Evolutionary conservation across 192 early-diverging fungal species (phyloP), one percentile per base, ranked within the genome.

Genomic region (Coemansia sp.): DNA sequence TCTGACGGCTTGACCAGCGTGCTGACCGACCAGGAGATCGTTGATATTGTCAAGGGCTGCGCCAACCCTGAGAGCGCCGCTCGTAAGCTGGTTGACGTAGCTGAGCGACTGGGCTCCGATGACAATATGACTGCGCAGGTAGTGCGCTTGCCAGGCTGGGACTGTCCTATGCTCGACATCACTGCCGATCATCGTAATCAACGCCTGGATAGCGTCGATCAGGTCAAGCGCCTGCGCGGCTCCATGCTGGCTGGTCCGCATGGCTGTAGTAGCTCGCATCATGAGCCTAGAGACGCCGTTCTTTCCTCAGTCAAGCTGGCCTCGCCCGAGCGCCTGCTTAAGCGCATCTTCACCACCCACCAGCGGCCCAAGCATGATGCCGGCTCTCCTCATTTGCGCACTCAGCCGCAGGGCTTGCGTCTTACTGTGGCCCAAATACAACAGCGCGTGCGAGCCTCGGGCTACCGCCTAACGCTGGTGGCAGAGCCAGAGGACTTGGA

Each of bases 71-170:
- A 80, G 0, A 53, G 53, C 16, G 86, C 89, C 1, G 89, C 89
- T 2, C 77, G 80, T 59, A 82, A 84, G 67, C 64, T 92, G 3
- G 84, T 91, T 17, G 88, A 90, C 52, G 47, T 84, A 1, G 87
- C 83, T 37, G 91, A 91, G 68, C 86, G 88, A 16, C 66, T 90
- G 33, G 88, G 88, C 19, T 85, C 90, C 2, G 88, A 92, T 59
- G 91, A 92, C 67, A 92, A 92, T 69, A 82, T 85, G 61, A 92
- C 89, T 1, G 79, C 74, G n/a, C 73, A 88, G 87, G 89, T 92
- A 14, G 84, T 92, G 28, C 85, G 88, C 47, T 73, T 92, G 58
- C 87, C 89, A n/a, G 87, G 84, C 16, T 92, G 91, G 91, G 91
- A 88, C 17, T 61, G 75, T 30, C 44, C 81, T 55, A 88, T 92